These are phyloP conservation scores for Ceratocystis eucalypticola DNA, from an alignment of 2,329 filamentous ascomycete genomes.

Conservation along the genomic window DNA sequence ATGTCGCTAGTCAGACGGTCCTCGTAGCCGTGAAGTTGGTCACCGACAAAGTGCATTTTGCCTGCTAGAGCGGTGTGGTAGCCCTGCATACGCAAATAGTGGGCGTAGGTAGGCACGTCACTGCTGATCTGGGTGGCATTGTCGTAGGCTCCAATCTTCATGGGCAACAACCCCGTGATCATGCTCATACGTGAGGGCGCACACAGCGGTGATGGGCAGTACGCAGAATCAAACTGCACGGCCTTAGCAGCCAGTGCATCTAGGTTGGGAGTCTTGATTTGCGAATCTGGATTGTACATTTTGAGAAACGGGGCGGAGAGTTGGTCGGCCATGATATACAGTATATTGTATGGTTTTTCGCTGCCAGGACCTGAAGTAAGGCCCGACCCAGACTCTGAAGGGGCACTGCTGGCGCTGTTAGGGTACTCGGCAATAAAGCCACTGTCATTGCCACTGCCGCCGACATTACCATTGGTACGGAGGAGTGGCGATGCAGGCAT, in stretches of 20 bases:
- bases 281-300: slow-evolving; percentile 78
- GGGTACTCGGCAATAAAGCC: background rate
- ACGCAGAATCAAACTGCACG: slow-evolving; percentile 85
- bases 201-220: slow-evolving; percentile 86
- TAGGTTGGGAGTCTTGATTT: slow-evolving; percentile 85
- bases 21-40: slow-evolving; percentile 90
- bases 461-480: slow-evolving; percentile 22
- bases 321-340: slow-evolving; percentile 94
- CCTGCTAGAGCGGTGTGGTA: slow-evolving; percentile 86
- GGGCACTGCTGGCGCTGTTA: background rate
- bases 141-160: slow-evolving; percentile 83
- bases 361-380: slow-evolving; percentile 13
- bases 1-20: slow-evolving; percentile 87
- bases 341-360: slow-evolving; percentile 31
- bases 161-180: slow-evolving; percentile 82
- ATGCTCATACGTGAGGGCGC: slow-evolving; percentile 88
- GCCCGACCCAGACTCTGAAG: slow-evolving; percentile 19
- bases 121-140: slow-evolving; percentile 76
- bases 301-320: slow-evolving; percentile 80
- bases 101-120: slow-evolving; percentile 80
- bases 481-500: slow-evolving; percentile 42
- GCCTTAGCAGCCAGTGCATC: slow-evolving; percentile 68
- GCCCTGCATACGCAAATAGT: slow-evolving; percentile 71
- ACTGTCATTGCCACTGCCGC: slow-evolving; percentile 12
- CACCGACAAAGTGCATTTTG: slow-evolving; percentile 96